Evolutionary conservation across 257 asterid genomes (phyloP).

Genomic region (Nicotiana knightiana): DNA sequence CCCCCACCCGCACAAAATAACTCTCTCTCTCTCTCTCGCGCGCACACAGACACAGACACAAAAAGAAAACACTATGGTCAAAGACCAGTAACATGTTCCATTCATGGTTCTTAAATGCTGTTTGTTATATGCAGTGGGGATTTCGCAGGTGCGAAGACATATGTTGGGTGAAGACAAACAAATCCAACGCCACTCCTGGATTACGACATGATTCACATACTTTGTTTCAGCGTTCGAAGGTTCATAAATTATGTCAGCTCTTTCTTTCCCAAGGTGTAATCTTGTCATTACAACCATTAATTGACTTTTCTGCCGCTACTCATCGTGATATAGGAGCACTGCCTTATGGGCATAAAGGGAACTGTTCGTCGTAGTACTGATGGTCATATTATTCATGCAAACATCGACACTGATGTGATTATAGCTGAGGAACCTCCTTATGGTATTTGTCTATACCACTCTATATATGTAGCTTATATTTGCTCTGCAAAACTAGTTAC

Average conservation of each 20-base stretch:
- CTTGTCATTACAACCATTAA: too few relatives aligned
- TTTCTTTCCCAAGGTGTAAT: neutral
- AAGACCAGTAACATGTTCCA: too few relatives aligned
- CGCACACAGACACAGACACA: too few relatives aligned
- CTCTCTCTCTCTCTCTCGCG: too few relatives aligned
- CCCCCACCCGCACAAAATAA: too few relatives aligned
- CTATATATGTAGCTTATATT: neutral
- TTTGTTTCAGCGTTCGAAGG: conserved; percentile 94
- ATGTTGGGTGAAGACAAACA: conserved; percentile 99
- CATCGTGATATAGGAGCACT: conserved; percentile 64
- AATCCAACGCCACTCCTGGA: conserved; percentile 89
- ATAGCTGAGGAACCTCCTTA: conserved; percentile 99
- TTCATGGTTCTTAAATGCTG: too few relatives aligned
- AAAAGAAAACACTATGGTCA: too few relatives aligned
- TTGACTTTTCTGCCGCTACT: conserved; percentile 6
- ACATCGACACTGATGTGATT: conserved; percentile 97
- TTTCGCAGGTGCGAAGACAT: conserved; percentile 99
- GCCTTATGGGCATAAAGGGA: conserved; percentile 98
- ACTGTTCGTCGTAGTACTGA: conserved; percentile 98
- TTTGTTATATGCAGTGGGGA: conserved; percentile 66
- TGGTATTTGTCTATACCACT: conserved; percentile 36
- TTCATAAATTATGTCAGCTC: conserved; percentile 16
- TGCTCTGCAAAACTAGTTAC: neutral
- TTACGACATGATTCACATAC: conserved; percentile 97
- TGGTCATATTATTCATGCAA: conserved; percentile 98